Base-by-base conservation (phyloP, 331 rosid genomes). In the Saraca asoca region DNA sequence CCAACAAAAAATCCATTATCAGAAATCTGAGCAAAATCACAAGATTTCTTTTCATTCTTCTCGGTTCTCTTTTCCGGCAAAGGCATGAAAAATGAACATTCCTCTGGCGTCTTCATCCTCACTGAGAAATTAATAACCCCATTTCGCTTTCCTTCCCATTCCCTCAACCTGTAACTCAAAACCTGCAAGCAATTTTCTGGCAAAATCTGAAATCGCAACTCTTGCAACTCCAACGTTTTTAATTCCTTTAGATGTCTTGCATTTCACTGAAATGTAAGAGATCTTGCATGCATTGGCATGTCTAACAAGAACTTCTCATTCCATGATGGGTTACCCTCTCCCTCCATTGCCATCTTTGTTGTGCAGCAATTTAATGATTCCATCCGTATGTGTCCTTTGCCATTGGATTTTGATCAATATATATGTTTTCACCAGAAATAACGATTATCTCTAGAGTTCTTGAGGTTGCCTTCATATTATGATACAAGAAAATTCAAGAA, bases 61-160 rank as follows among this genome's bases (percentile, higher is more conserved):
- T 7, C 42, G 0, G 29, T 68, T 9, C 50, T 55, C 33, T 19
- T 35, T 11, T 68, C 35, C n/a, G 51, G 60, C 7, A n/a, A n/a
- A n/a, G n/a, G n/a, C n/a, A n/a, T n/a, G n/a, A n/a, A n/a, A n/a
- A n/a, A n/a, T n/a, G 71, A 39, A 2, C 5, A 14, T 18, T 29
- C 50, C 17, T 45, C 43, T 2, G 66, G 31, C 38, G 33, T 73
- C 64, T 68, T 72, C 13, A 41, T 66, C 64, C 72, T 79, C 39
- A 76, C 87, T 2, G 89, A 85, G 3, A 85, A 48, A 34, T 85
- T 85, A 6, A 85, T 31, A 52, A 85, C 70, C 59, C 89, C 83
- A 15, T 79, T 85, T 45, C 75, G 56, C 35, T 62, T 64, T 0
- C 89, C 87, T 14, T 51, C 64, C 2, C 12, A 12, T 10, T 85